phyloP scores from a whole-genome alignment of 805 yeast genomes.

The Wickerhamomyces subpelliculosus region DNA sequence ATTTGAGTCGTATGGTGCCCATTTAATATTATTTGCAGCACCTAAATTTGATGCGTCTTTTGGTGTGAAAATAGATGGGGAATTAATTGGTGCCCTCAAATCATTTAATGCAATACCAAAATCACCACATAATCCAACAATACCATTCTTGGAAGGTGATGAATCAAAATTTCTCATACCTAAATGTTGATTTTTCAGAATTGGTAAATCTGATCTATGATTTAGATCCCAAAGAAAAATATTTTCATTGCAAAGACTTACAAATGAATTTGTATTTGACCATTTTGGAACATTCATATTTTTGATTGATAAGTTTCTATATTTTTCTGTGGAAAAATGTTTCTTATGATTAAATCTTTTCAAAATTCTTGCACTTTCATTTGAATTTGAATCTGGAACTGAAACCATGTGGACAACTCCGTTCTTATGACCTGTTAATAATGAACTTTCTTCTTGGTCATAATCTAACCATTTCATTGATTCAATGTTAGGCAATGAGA shows the following conservation, averaged over 20 bases:
- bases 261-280: conserved; percentile 33
- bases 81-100: conserved; percentile 35
- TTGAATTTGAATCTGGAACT: conserved; percentile 47
- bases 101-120: conserved; percentile 75
- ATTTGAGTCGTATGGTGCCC: conserved; percentile 58
- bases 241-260: conserved; percentile 61
- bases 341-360: conserved; percentile 75
- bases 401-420: conserved; percentile 71
- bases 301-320: conserved; percentile 10
- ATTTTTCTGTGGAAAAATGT: conserved; percentile 36
- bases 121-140: conserved; percentile 58
- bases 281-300: conserved; percentile 12
- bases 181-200: conserved; percentile 41
- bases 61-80: conserved; percentile 38
- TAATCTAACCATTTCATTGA: conserved; percentile 47
- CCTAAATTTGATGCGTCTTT: conserved; percentile 21
- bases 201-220: conserved; percentile 50
- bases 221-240: conserved; percentile 72
- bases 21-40: conserved; percentile 40
- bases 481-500: conserved; percentile 48
- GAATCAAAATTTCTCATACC: conserved; percentile 49
- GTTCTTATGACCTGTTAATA: conserved; percentile 69
- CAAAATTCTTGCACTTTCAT: conserved; percentile 61
- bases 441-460: conserved; percentile 27
- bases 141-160: conserved; percentile 38